Conservation (phyloP, 2,329 filamentous ascomycete genomes). For the Neophaeococcomyces aloes region DNA sequence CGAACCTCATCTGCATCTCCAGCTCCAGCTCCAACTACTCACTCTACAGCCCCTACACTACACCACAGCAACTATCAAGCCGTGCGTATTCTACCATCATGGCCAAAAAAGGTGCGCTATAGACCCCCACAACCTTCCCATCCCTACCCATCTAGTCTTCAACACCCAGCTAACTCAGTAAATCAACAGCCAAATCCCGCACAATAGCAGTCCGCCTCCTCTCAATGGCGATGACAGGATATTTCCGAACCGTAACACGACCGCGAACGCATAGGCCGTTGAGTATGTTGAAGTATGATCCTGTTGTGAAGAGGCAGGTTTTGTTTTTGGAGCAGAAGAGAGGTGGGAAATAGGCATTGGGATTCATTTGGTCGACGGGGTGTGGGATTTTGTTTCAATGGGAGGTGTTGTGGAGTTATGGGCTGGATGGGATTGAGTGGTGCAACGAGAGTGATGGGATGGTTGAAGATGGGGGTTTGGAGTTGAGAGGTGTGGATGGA, state of each 20-base stretch:
- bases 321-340: constrained; percentile 91
- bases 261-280: constrained; percentile 72
- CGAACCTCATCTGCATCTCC: not conserved
- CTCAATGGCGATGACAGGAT: constrained; percentile 95
- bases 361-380: no score
- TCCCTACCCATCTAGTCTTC: not conserved
- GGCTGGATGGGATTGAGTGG: no score
- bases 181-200: constrained; percentile 73
- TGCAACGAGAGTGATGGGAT: no score
- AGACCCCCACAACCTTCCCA: not conserved
- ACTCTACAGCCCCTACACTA: no score
- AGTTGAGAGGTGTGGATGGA: no score
- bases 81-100: not conserved
- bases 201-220: constrained; percentile 86
- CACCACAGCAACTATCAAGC: no score
- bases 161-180: not conserved
- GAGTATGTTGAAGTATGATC: constrained; percentile 98
- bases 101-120: constrained; percentile 12
- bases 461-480: no score
- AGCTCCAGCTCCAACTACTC: no score
- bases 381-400: no score
- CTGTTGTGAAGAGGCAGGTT: constrained; percentile 90
- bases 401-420: no score
- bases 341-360: constrained; percentile 43
- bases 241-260: constrained; percentile 83